phyloP scores from a whole-genome alignment of 2,329 filamentous ascomycete species.

The Colletotrichum cordylinicola region DNA sequence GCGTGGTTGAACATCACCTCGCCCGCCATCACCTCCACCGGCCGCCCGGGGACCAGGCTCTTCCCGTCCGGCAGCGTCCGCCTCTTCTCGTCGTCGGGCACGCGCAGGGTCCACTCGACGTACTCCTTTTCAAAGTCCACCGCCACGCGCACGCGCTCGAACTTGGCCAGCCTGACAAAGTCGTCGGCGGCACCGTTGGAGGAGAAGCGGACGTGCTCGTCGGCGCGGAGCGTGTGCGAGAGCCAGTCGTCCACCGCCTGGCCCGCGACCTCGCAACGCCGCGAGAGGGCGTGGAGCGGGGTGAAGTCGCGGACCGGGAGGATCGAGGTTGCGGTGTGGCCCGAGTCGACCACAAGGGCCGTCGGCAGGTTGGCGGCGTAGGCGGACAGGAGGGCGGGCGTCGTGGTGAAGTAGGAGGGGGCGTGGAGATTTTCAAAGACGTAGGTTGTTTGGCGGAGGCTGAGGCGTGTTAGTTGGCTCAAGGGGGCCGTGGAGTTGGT shows the following conservation, averaged over 20 bases:
- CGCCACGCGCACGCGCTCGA: not conserved
- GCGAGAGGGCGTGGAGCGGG: not conserved
- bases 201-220: not conserved
- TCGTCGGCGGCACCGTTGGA: not conserved
- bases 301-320: not conserved
- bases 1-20: not conserved
- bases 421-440: not conserved
- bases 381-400: not conserved
- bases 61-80: not conserved
- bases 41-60: not conserved
- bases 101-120: not conserved
- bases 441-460: not conserved
- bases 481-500: too few relatives aligned
- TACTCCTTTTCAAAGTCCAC: not conserved
- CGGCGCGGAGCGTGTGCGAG: not conserved
- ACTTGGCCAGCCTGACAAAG: not conserved
- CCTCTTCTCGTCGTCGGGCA: not conserved
- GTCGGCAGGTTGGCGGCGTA: slow-evolving; percentile 6
- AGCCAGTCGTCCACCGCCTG: not conserved
- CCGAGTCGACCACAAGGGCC: slow-evolving; percentile 1
- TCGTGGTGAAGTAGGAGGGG: not conserved
- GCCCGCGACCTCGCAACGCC: not conserved
- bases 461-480: not conserved
- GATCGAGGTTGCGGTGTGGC: not conserved
- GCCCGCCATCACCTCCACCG: not conserved